Percentiles rank a stretch among this genome's conserved stretches.
Conservation (phyloP, 108 stramenopile species). For the Pseudonitzschia pungens region DNA sequence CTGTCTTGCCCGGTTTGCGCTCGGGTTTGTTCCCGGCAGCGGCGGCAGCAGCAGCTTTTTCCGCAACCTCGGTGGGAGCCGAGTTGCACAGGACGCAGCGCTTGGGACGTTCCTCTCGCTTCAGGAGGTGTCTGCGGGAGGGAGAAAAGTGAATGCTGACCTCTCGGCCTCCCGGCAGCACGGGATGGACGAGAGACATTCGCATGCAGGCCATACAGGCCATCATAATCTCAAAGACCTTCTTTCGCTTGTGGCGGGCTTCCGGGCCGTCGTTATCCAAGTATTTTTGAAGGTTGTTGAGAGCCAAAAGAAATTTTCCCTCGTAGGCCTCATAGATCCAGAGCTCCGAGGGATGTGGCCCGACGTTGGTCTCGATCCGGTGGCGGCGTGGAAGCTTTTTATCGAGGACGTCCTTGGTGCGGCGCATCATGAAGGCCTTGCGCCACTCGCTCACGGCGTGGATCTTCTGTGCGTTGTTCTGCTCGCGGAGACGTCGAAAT, state of each 20-base stretch:
- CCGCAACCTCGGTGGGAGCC: conserved; percentile 28
- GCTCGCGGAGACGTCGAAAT: too few species aligned
- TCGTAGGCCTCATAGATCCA: conserved; percentile 41
- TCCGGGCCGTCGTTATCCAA: conserved; percentile 16
- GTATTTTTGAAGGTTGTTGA: conserved; percentile 23
- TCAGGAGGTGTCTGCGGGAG: conserved; percentile 16
- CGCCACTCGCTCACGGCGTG: conserved; percentile 28
- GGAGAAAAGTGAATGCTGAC: conserved; percentile 5
- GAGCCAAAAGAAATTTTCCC: conserved; percentile 20
- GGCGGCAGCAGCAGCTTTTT: conserved; percentile 12
- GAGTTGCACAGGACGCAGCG: conserved; percentile 30
- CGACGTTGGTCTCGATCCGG: conserved; percentile 1
- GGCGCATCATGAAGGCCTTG: conserved; percentile 18
- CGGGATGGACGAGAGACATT: conserved; percentile 10
- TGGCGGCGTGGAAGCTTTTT: conserved; percentile 15
- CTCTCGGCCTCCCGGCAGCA: not conserved
- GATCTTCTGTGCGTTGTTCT: not conserved
- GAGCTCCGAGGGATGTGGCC: conserved; percentile 19
- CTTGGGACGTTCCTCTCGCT: conserved; percentile 25
- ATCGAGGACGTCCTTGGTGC: conserved; percentile 29
- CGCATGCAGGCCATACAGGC: conserved; percentile 36
- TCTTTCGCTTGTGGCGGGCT: conserved; percentile 15
- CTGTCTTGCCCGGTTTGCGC: conserved; percentile 21
- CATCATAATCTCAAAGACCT: conserved; percentile 40
- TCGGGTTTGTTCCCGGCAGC: not conserved